Base-by-base conservation (phyloP, 306 rosid species). In the Corylus avellana region DNA sequence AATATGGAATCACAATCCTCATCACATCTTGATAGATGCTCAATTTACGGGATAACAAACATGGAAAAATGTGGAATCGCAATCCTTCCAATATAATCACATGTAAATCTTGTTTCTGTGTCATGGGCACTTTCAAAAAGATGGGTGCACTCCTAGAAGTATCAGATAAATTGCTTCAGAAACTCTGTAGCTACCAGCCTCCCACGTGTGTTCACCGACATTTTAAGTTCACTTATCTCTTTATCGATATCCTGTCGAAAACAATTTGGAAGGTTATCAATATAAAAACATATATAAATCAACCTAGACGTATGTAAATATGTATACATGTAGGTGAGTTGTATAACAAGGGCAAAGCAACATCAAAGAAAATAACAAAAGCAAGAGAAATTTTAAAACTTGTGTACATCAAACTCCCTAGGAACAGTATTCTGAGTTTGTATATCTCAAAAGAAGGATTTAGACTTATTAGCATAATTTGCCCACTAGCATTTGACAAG, bases 111-210 rank as follows among this genome's bases (percentile, higher is more conserved):
- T 37, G 47, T 66, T 7, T 8, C 35, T 25, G 25, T 27, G 20
- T 61, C 39, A 3, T 16, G 71, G 16, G 49, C 14, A 39, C 72
- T 39, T 12, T 0, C 1, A 39, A 22, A 67, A 37, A 67, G 14
- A 67, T 39, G 27, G 27, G 49, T 67, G 72, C 49, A 67, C 50
- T 42, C 50, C 18, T 39, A 20, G 54, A 81, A 71, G 55, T 61
- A 64, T 90, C 92, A 95, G 53, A 90, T 77, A 85, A 93, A 93
- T 80, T 95, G 99, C 92, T 91, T 95, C 88, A 95, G 80, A 84
- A 95, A 95, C 87, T 92, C 99, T 2, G 99, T 88, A 44, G 99
- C 99, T 39, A 92, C 99, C 53, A 95, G 96, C 90, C 99, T 92
- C 75, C 99, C 99, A 32, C 99, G 75, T 7, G 99, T 95, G 87